These are phyloP conservation scores for Pinus tabuliformis DNA, from an alignment of 75 land plant genomes.

Conservation along the genomic window DNA sequence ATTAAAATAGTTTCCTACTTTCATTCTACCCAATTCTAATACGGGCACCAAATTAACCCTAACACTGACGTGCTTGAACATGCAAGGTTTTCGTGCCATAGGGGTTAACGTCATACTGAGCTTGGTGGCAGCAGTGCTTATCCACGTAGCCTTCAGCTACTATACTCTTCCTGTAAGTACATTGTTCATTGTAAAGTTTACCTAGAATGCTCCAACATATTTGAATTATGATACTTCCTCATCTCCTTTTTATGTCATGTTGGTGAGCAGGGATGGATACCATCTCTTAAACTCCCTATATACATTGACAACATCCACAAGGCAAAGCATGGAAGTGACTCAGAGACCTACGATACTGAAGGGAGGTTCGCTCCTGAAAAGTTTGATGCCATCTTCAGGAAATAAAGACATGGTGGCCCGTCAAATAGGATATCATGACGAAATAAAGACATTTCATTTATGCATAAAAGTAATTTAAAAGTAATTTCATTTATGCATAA, in stretches of 20 bases:
- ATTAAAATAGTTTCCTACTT: no score
- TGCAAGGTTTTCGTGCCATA: constrained; percentile 56
- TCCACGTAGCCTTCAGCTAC: constrained; percentile 55
- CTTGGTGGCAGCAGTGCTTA: constrained; percentile 37
- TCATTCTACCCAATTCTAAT: no score
- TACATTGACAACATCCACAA: constrained; percentile 28
- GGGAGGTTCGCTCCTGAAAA: constrained; percentile 32
- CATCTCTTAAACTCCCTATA: constrained; percentile 24
- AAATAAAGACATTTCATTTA: no score
- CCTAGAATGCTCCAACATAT: no score
- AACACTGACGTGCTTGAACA: no score
- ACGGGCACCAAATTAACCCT: no score
- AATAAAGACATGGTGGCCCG: not conserved
- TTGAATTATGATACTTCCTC: not conserved
- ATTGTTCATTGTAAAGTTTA: no score
- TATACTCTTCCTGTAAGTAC: constrained; percentile 64
- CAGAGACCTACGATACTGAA: constrained; percentile 36
- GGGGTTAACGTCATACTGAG: constrained; percentile 58
- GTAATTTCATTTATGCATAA: no score
- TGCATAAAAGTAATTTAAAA: no score
- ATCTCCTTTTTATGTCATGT: not conserved
- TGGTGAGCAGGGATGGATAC: constrained; percentile 27
- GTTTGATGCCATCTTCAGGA: constrained; percentile 33
- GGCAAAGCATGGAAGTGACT: constrained; percentile 37
- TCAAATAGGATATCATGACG: no score